phyloP scores from a whole-genome alignment of 352 stramenopile genomes.

The Phytopythium vexans region DNA sequence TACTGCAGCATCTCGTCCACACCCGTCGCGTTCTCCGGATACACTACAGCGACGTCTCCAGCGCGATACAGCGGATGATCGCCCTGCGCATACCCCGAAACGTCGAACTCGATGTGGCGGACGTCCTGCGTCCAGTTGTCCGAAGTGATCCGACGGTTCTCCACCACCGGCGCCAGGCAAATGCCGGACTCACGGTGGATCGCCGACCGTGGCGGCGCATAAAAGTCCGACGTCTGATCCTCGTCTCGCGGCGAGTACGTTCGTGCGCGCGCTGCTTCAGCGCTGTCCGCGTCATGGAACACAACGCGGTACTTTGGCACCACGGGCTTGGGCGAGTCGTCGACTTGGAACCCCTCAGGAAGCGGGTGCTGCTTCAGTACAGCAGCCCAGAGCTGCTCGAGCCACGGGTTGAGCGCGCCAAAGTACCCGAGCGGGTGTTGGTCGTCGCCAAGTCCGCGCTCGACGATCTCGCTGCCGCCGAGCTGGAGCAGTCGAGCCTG shows the following conservation, averaged over 20 bases:
- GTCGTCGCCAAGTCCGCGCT: slow-evolving; percentile 85
- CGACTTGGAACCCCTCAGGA: slow-evolving; percentile 47
- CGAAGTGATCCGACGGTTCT: slow-evolving; percentile 65
- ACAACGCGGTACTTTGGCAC: slow-evolving; percentile 44
- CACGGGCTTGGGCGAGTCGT: slow-evolving; percentile 59
- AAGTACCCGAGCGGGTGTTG: slow-evolving; percentile 87
- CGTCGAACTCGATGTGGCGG: slow-evolving; percentile 70
- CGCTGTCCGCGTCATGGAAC: slow-evolving; percentile 17
- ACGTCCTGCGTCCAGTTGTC: slow-evolving; percentile 81
- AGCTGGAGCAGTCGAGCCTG: slow-evolving; percentile 86
- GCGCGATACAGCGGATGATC: slow-evolving; percentile 33
- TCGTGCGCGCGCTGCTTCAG: slow-evolving; percentile 10
- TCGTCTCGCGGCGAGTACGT: slow-evolving; percentile 21
- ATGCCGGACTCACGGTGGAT: slow-evolving; percentile 44
- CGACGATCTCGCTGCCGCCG: slow-evolving; percentile 66
- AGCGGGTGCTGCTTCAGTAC: slow-evolving; percentile 51
- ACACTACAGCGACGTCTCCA: slow-evolving; percentile 73
- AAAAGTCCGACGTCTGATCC: slow-evolving; percentile 42
- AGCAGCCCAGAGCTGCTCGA: slow-evolving; percentile 65
- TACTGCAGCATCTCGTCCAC: slow-evolving; percentile 71
- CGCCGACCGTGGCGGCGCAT: slow-evolving; percentile 41
- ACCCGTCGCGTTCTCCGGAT: slow-evolving; percentile 71
- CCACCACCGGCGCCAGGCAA: slow-evolving; percentile 43
- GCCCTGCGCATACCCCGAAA: slow-evolving; percentile 10
- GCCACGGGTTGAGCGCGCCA: slow-evolving; percentile 77